Conservation (phyloP, 2,329 filamentous ascomycete genomes). For the Alternaria postmessia region DNA sequence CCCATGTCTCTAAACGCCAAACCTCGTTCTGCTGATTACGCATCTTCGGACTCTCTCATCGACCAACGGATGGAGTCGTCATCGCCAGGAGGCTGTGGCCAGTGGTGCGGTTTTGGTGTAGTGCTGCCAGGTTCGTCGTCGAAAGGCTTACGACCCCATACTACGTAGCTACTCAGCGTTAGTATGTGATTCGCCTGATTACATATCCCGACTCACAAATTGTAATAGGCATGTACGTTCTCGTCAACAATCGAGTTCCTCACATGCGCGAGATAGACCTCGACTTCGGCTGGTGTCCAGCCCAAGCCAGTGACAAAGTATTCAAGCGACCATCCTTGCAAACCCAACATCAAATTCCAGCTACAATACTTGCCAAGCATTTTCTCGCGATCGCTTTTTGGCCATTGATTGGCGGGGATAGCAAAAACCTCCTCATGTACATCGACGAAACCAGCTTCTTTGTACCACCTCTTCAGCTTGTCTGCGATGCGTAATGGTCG, state of each 20-base stretch:
- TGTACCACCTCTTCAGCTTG: slow-evolving; percentile 62
- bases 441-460: slow-evolving; percentile 65
- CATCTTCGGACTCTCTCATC: neutral
- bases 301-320: slow-evolving; percentile 54
- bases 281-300: slow-evolving; percentile 56
- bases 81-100: slow-evolving; percentile 24
- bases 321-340: slow-evolving; percentile 56
- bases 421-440: slow-evolving; percentile 62
- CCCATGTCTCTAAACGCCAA: neutral
- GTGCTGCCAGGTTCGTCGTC: slow-evolving; percentile 25
- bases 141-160: slow-evolving; percentile 39
- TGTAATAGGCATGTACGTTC: slow-evolving; percentile 54
- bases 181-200: neutral
- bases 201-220: slow-evolving; percentile 45
- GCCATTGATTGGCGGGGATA: slow-evolving; percentile 63
- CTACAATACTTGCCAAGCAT: slow-evolving; percentile 60
- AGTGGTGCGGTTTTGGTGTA: slow-evolving; percentile 28
- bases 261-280: slow-evolving; percentile 56
- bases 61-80: neutral
- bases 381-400: slow-evolving; percentile 57
- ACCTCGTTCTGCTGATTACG: neutral
- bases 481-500: slow-evolving; percentile 62
- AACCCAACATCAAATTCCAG: slow-evolving; percentile 56
- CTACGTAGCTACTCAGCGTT: slow-evolving; percentile 32
- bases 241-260: slow-evolving; percentile 51